Percentiles rank a stretch among this genome's conserved stretches.
Conservation (phyloP, 1,284 basidiomycete genomes). For the Moniliophthora roreri region DNA sequence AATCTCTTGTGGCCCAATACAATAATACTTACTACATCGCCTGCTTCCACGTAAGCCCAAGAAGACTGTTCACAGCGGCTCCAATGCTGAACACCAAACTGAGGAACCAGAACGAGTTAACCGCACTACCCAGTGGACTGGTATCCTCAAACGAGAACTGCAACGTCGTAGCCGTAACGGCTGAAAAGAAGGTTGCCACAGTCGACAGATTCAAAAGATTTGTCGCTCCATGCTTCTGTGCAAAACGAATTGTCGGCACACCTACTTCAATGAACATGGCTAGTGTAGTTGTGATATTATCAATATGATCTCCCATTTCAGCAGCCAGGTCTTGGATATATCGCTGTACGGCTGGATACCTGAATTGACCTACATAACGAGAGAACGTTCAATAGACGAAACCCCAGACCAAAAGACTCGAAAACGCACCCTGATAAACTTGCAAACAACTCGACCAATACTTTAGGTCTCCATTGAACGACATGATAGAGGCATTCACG, state of each 20-base stretch:
- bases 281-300: constrained; percentile 61
- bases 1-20: too few species aligned
- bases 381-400: constrained; percentile 8
- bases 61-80: constrained; percentile 70
- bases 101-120: constrained; percentile 74
- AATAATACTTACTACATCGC: constrained; percentile 67
- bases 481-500: constrained; percentile 63
- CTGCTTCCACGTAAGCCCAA: constrained; percentile 75
- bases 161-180: constrained; percentile 70
- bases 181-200: constrained; percentile 77
- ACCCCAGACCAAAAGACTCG: background rate
- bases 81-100: constrained; percentile 76
- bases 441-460: constrained; percentile 71
- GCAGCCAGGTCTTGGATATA: constrained; percentile 69
- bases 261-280: constrained; percentile 73
- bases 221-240: constrained; percentile 67
- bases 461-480: constrained; percentile 69
- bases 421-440: constrained; percentile 53
- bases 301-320: constrained; percentile 71
- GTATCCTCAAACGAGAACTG: constrained; percentile 59
- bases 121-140: constrained; percentile 39
- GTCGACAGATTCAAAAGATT: constrained; percentile 72
- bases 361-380: constrained; percentile 55
- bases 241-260: constrained; percentile 73
- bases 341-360: constrained; percentile 65